Conservation (phyloP, 805 yeast species). For the Saccharomycopsis sp. region DNA sequence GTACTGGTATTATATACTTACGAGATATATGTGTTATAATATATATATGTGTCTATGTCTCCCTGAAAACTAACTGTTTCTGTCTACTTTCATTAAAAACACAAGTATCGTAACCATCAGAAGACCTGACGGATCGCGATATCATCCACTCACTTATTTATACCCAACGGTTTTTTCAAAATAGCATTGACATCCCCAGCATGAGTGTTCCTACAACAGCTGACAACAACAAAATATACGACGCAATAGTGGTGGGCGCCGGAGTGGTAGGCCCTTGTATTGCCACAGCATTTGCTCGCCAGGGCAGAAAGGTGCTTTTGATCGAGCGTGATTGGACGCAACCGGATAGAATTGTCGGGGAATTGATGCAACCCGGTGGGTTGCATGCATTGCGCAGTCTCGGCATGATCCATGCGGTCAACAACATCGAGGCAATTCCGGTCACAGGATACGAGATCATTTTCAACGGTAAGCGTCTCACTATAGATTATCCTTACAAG, state of each 20-base stretch:
- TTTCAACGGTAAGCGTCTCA: conserved; percentile 49
- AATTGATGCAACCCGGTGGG: conserved; percentile 96
- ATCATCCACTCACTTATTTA: neutral
- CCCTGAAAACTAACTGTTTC: neutral
- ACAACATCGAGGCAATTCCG: conserved; percentile 69
- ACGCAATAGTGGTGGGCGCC: conserved; percentile 94
- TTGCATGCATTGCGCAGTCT: conserved; percentile 71
- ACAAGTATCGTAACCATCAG: neutral
- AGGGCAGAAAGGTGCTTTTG: conserved; percentile 70
- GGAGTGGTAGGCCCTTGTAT: conserved; percentile 95
- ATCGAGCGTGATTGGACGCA: conserved; percentile 85
- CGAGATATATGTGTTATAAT: neutral
- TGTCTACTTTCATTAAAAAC: neutral
- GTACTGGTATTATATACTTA: neutral
- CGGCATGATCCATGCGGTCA: conserved; percentile 74
- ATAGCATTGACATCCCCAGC: neutral
- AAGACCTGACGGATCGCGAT: neutral
- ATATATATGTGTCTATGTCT: neutral
- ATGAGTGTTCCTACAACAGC: conserved; percentile 21
- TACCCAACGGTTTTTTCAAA: neutral
- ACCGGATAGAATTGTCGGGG: conserved; percentile 97
- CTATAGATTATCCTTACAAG: conserved; percentile 68
- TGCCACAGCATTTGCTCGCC: conserved; percentile 84
- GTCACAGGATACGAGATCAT: conserved; percentile 78
- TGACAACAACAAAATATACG: conserved; percentile 40